Evolutionary conservation across 352 stramenopile genomes (phyloP), one percentile per base, ranked within the genome.

Genomic region (Halophytophthora batemanensis): DNA sequence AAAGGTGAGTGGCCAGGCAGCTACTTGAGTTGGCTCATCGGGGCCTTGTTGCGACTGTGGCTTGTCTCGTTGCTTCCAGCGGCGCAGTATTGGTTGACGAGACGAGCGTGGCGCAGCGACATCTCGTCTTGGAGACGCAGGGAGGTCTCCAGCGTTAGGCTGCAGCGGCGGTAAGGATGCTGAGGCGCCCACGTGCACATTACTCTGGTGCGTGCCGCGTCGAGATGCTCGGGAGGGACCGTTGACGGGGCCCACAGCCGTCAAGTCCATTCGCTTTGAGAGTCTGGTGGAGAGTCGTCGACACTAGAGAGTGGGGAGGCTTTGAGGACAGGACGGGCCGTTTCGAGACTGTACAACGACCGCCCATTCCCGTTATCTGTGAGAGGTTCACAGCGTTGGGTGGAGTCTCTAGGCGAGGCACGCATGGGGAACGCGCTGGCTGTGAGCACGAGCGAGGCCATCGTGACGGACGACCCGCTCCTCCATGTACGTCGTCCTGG

Each of bases 381-480:
- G n/a, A n/a, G n/a, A n/a, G n/a, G n/a, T n/a, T n/a, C n/a, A n/a
- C n/a, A n/a, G n/a, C n/a, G n/a, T n/a, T n/a, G n/a, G n/a, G 12
- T 25, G 14, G 1, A 42, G 7, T 39, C 19, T 17, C 18, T 5
- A 12, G 28, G 17, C 19, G 8, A 29, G 40, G 11, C 14, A 2
- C 6, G 11, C 23, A 82, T 82, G 71, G 69, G 71, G n/a, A 82
- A 82, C 37, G 61, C 69, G 12, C 35, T 82, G 3, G 59, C 47
- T 36, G 51, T 76, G 38, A 57, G 74, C 15, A 50, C 53, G 28
- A 41, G 31, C 10, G 51, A 64, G 15, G 61, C 59, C 25, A 72
- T 82, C 45, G 58, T 82, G 47, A 77, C 66, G 19, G 71, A 79
- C 29, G 66, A 78, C 12, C 60, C 69, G 1, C 40, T 82, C 6